These are phyloP conservation scores for Phaeophleospora eucalypticola DNA, from an alignment of 2,329 filamentous ascomycete genomes.

Conservation along the genomic window DNA sequence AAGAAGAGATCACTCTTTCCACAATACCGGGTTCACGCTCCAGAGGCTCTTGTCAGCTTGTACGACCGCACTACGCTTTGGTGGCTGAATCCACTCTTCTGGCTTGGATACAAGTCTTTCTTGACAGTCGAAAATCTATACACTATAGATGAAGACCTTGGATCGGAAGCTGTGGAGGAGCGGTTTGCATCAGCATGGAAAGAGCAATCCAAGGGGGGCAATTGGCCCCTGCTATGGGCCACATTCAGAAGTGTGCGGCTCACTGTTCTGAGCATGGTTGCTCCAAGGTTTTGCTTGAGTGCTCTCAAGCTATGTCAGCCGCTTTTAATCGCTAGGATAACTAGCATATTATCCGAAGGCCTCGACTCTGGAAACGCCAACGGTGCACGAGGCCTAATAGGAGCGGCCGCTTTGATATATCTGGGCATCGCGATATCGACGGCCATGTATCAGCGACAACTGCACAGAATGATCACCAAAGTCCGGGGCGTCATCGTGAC, in stretches of 20 bases:
- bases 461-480: slow-evolving; percentile 20
- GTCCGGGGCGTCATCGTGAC: slow-evolving; percentile 17
- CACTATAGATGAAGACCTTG: slow-evolving; percentile 17
- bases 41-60: slow-evolving; percentile 19
- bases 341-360: slow-evolving; percentile 8
- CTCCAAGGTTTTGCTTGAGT: slow-evolving; percentile 15
- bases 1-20: slow-evolving; percentile 18
- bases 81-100: slow-evolving; percentile 37
- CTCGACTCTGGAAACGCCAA: slow-evolving; percentile 6
- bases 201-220: slow-evolving; percentile 4
- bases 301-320: slow-evolving; percentile 19
- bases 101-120: slow-evolving; percentile 26
- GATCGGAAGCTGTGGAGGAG: slow-evolving; percentile 8
- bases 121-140: slow-evolving; percentile 24
- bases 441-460: slow-evolving; percentile 15
- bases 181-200: slow-evolving; percentile 9
- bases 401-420: slow-evolving; percentile 17
- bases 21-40: slow-evolving; percentile 14
- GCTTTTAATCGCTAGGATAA: slow-evolving; percentile 15
- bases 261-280: slow-evolving; percentile 8
- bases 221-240: slow-evolving; percentile 8
- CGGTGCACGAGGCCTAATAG: slow-evolving; percentile 13
- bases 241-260: slow-evolving; percentile 1
- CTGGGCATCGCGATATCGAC: slow-evolving; percentile 15
- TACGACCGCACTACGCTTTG: slow-evolving; percentile 33